phyloP scores from a whole-genome alignment of 345 rosid genomes.

The Rhizophora apiculata region DNA sequence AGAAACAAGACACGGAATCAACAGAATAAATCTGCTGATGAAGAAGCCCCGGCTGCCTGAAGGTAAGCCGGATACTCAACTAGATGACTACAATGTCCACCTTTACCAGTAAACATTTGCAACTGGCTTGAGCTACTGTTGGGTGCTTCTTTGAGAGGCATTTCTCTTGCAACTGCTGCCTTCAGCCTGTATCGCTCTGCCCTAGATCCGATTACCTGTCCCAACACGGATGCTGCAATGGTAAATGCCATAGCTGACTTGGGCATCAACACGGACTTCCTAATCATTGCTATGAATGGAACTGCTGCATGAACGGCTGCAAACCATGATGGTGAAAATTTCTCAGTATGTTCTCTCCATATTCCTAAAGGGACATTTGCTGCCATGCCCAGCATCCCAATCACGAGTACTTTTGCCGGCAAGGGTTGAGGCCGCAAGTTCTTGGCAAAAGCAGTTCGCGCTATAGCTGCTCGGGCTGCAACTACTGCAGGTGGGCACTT shows the following conservation, averaged over 20 bases:
- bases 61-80: conserved; percentile 36
- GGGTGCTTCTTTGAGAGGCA: conserved; percentile 19
- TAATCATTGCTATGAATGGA: conserved; percentile 86
- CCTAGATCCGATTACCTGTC: conserved; percentile 96
- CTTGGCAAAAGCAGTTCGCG: conserved; percentile 82
- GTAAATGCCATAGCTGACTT: conserved; percentile 93
- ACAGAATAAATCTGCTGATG: conserved; percentile 42
- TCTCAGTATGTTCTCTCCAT: conserved; percentile 93
- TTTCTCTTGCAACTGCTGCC: conserved; percentile 43
- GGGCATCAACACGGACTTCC: conserved; percentile 92
- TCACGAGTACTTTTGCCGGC: conserved; percentile 71
- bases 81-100: conserved; percentile 31
- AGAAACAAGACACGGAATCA: conserved; percentile 18
- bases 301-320: conserved; percentile 91
- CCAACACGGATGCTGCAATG: conserved; percentile 78
- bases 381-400: conserved; percentile 95
- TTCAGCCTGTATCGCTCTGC: conserved; percentile 81
- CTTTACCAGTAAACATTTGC: conserved; percentile 22
- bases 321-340: conserved; percentile 85
- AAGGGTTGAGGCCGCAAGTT: conserved; percentile 93
- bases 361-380: conserved; percentile 84
- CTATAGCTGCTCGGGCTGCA: conserved; percentile 85
- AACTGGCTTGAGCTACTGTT: conserved; percentile 18
- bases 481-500: conserved; percentile 80
- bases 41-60: conserved; percentile 31